These are phyloP conservation scores for Austroboletus novae-zelandiae DNA, from an alignment of 1,284 basidiomycete genomes.

Conservation along the genomic window DNA sequence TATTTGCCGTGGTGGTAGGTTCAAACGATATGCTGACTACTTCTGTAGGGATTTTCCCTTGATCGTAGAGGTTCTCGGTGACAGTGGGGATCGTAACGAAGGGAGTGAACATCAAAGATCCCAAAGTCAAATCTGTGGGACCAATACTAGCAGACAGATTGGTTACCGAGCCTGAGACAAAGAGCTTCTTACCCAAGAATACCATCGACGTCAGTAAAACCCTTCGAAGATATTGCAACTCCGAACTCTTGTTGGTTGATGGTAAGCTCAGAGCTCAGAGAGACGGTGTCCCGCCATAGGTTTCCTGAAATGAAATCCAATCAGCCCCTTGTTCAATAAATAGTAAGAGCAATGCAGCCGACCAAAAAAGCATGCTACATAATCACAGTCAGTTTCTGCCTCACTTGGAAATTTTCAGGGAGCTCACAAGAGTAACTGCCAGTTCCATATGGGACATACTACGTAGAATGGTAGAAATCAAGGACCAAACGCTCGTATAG, in stretches of 20 bases:
- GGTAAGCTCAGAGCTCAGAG: constrained; percentile 24
- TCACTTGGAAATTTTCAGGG: constrained; percentile 15
- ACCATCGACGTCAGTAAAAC: constrained; percentile 13
- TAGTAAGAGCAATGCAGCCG: not conserved
- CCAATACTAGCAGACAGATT: constrained; percentile 40
- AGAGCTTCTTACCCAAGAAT: constrained; percentile 19
- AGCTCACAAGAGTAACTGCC: constrained; percentile 30
- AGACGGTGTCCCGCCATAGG: constrained; percentile 28
- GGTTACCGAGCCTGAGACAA: constrained; percentile 12
- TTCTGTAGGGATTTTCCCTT: constrained; percentile 30
- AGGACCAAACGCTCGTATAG: not conserved
- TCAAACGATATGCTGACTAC: constrained; percentile 41
- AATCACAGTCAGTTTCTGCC: constrained; percentile 1
- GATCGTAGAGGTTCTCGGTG: constrained; percentile 35
- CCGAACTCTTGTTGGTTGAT: constrained; percentile 32
- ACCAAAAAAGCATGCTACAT: constrained; percentile 8
- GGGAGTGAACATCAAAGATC: constrained; percentile 17
- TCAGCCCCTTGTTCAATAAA: not conserved
- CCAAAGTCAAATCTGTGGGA: constrained; percentile 29
- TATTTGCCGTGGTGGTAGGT: constrained; percentile 30
- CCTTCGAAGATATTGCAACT: constrained; percentile 21
- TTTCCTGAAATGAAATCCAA: constrained; percentile 1
- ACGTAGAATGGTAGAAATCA: constrained; percentile 34
- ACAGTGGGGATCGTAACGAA: constrained; percentile 30
- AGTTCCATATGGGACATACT: constrained; percentile 19